Evolutionary conservation across 2,329 filamentous ascomycete species (phyloP).

Genomic region (Colletotrichum lupini): DNA sequence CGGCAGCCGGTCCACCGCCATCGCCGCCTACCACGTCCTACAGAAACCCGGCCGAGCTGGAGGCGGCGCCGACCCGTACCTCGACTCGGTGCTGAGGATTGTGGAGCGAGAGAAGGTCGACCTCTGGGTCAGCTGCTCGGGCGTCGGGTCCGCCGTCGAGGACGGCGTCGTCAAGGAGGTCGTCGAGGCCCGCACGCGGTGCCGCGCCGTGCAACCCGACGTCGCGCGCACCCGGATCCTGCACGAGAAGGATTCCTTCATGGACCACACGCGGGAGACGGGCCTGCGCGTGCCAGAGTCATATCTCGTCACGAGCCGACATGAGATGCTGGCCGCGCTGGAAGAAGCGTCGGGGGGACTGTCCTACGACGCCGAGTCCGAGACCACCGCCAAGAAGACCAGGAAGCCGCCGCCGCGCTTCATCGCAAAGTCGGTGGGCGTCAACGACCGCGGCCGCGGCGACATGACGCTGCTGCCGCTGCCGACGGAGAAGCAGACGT

Average conservation of each 20-base stretch:
- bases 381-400: slow-evolving; percentile 19
- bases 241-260: slow-evolving; percentile 75
- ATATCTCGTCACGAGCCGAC: slow-evolving; percentile 62
- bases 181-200: slow-evolving; percentile 66
- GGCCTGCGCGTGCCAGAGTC: slow-evolving; percentile 66
- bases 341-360: slow-evolving; percentile 39
- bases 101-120: slow-evolving; percentile 71
- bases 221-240: slow-evolving; percentile 65
- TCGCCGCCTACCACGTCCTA: slow-evolving; percentile 65
- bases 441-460: slow-evolving; percentile 69
- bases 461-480: slow-evolving; percentile 75
- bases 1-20: slow-evolving; percentile 67
- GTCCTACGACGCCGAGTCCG: slow-evolving; percentile 8
- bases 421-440: slow-evolving; percentile 73
- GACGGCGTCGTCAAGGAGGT: slow-evolving; percentile 74
- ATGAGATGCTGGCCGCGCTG: slow-evolving; percentile 65
- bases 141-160: slow-evolving; percentile 72
- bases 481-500: slow-evolving; percentile 61
- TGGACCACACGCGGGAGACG: slow-evolving; percentile 64
- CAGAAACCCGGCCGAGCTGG: slow-evolving; percentile 40
- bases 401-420: slow-evolving; percentile 55
- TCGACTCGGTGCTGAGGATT: slow-evolving; percentile 66
- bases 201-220: slow-evolving; percentile 73
- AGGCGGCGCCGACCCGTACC: slow-evolving; percentile 59
- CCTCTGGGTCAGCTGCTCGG: slow-evolving; percentile 80